Evolutionary conservation across 2,329 filamentous ascomycete genomes (phyloP), one percentile per base, ranked within the genome.

Genomic region (Pestalotiopsis sp.): DNA sequence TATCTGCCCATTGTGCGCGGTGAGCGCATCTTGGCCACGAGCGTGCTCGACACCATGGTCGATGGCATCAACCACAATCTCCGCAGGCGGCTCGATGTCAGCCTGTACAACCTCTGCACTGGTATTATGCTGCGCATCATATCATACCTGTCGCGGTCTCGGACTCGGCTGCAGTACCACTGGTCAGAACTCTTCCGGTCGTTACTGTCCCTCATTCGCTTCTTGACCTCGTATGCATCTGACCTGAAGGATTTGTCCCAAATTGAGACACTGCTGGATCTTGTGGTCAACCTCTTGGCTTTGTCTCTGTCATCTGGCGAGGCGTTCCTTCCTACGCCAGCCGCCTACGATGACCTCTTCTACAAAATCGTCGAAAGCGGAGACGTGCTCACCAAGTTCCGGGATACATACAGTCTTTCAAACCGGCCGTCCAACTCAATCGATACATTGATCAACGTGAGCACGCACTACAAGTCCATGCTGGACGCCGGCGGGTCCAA

Each of bases 321-420:
- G 78, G 91, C 92, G 2, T 98, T 99, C 80, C 86, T 99, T 7
- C 96, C 95, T 0, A 93, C 93, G 38, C 91, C 94, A 0, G 88
- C 92, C 20, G 91, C 93, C 1, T 98, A 98, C 79, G 96, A 99
- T 75, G 96, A 99, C 76, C 86, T 99, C 0, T 98, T 99, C 82
- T 99, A 99, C 88, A 99, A 99, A 81, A 88, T 98, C 2, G 94
- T 98, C 31, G 96, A 99, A 80, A 93, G 92, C 2, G 94, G 95
- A 12, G 93, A 97, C 63, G 87, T 93, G 13, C 86, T 98, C 25
- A 83, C 87, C 39, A 94, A 93, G 76, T 97, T 98, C 81, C 90
- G 93, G 55, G 90, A 94, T 71, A 91, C 88, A 11, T 98, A 96
- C 79, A 81, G 83, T 4, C 80, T 92, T 17, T 83, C 81, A 2